Percentiles rank a stretch among this genome's conserved stretches.
These are phyloP conservation scores for Wakefieldia striispora DNA, from an alignment of 768 basidiomycete species.

Conservation along the genomic window DNA sequence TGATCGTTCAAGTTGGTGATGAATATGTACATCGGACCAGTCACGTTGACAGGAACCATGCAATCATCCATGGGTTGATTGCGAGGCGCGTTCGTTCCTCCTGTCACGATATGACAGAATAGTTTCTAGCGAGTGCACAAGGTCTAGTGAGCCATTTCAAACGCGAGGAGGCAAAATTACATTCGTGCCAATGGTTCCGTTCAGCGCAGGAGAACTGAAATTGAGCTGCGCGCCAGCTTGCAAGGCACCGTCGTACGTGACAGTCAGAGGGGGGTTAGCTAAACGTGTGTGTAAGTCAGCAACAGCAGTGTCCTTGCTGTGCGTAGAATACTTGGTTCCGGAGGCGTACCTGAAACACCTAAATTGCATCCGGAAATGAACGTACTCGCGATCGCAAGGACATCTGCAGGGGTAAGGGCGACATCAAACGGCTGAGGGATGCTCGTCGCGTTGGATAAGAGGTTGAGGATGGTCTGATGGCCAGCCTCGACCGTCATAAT, in stretches of 20 bases:
- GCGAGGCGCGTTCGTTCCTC: constrained; percentile 54
- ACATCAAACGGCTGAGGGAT: constrained; percentile 75
- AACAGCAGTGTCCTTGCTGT: background rate
- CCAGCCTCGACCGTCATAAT: constrained; percentile 83
- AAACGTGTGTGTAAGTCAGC: background rate
- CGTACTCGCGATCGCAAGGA: constrained; percentile 63
- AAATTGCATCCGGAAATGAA: constrained; percentile 72
- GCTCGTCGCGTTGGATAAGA: constrained; percentile 53
- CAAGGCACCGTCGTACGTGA: constrained; percentile 64
- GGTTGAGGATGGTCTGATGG: constrained; percentile 75
- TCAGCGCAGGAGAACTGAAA: constrained; percentile 58
- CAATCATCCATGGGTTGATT: constrained; percentile 59
- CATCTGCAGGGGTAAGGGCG: constrained; percentile 63
- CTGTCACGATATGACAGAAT: constrained; percentile 76
- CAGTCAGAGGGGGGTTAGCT: constrained; percentile 58
- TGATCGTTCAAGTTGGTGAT: constrained; percentile 62
- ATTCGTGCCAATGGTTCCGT: constrained; percentile 42
- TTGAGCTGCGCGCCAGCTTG: constrained; percentile 57
- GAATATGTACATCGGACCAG: constrained; percentile 74
- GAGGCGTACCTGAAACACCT: constrained; percentile 49
- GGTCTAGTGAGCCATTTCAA: constrained; percentile 7
- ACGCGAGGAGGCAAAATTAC: constrained; percentile 32
- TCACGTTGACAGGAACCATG: constrained; percentile 60
- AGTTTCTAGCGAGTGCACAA: constrained; percentile 39
- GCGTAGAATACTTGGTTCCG: background rate